Conservation (phyloP, 345 rosid genomes). For the Citrus medica region DNA sequence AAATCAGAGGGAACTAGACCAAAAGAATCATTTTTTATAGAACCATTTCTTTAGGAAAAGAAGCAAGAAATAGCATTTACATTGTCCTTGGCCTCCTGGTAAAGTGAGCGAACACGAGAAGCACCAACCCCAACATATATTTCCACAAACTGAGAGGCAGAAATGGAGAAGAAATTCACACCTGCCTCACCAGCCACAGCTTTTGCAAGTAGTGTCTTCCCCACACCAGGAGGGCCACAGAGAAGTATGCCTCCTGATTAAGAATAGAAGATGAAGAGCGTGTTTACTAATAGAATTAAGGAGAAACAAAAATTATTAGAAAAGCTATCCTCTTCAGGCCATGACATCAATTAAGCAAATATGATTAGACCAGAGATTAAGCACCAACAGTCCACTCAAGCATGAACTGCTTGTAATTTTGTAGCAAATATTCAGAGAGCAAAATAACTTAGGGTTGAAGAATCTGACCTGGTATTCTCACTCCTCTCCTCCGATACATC, state of each 20-base stretch:
- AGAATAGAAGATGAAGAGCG: constrained; percentile 2
- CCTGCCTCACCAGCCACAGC: constrained; percentile 99
- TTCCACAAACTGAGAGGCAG: constrained; percentile 96
- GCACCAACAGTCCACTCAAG: neutral
- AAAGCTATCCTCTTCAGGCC: neutral
- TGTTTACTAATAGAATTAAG: neutral
- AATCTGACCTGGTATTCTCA: constrained; percentile 76
- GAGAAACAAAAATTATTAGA: neutral
- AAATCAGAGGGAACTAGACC: neutral
- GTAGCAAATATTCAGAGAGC: neutral
- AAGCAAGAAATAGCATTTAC: constrained; percentile 32
- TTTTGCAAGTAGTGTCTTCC: constrained; percentile 87
- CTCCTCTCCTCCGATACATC: constrained; percentile 92
- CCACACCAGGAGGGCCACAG: constrained; percentile 96
- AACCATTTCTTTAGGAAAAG: neutral
- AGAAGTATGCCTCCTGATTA: constrained; percentile 87
- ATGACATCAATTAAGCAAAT: neutral
- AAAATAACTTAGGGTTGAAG: constrained; percentile 4
- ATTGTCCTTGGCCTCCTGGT: constrained; percentile 87
- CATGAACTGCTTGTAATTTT: neutral
- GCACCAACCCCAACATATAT: constrained; percentile 97
- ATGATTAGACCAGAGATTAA: neutral
- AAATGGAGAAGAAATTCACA: constrained; percentile 94
- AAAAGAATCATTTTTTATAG: neutral
- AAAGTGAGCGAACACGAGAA: constrained; percentile 89